These are phyloP conservation scores for Dryadomyces quercivorus DNA, from an alignment of 2,329 filamentous ascomycete species.

Conservation along the genomic window DNA sequence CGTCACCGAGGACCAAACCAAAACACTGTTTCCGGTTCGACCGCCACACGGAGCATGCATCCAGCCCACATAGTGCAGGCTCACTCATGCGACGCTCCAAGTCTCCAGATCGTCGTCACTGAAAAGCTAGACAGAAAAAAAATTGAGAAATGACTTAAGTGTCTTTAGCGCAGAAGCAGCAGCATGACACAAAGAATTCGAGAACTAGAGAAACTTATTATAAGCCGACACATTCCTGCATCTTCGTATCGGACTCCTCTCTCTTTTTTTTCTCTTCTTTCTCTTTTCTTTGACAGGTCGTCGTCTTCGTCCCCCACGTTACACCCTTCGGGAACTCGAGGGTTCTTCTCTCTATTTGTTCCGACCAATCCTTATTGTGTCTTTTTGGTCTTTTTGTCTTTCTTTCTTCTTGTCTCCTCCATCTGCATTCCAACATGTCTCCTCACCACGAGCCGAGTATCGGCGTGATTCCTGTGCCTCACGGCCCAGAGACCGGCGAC, in stretches of 20 bases:
- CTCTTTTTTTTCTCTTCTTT: background rate
- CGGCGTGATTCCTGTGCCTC: conserved; percentile 44
- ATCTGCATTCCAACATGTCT: background rate
- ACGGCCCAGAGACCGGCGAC: conserved; percentile 35
- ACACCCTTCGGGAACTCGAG: background rate
- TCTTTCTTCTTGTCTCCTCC: background rate
- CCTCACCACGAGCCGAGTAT: conserved; percentile 28
- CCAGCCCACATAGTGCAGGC: background rate
- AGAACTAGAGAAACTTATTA: background rate
- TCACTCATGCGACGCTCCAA: background rate
- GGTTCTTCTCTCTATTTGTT: background rate
- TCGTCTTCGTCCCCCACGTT: background rate
- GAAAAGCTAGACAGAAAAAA: background rate
- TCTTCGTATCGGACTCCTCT: background rate
- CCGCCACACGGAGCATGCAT: background rate
- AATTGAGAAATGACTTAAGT: background rate
- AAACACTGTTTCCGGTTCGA: background rate
- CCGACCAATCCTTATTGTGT: background rate
- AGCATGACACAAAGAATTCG: background rate
- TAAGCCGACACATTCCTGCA: conserved; percentile 4
- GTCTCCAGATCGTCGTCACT: background rate
- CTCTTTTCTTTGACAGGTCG: background rate
- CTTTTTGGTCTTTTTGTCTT: background rate
- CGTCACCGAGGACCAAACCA: background rate
- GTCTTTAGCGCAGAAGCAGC: background rate